These are phyloP conservation scores for Verticillium alfalfae DNA, from an alignment of 2,329 filamentous ascomycete species.

Conservation along the genomic window DNA sequence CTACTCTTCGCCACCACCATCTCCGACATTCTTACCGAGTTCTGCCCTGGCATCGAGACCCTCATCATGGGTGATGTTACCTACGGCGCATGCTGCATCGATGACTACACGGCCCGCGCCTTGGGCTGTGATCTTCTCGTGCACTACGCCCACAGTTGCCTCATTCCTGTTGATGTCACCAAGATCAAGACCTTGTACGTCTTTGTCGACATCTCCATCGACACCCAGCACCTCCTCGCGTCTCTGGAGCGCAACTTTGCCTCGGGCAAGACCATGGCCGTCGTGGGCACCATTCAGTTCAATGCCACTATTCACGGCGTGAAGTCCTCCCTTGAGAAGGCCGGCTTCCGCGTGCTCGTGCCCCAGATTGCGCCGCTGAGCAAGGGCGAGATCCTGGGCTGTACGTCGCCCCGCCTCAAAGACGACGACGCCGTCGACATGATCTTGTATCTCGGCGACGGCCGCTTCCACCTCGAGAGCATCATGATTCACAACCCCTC, in stretches of 20 bases:
- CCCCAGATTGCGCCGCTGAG: slow-evolving; percentile 90
- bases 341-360: slow-evolving; percentile 79
- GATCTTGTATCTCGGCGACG: slow-evolving; percentile 86
- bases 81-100: slow-evolving; percentile 97
- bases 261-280: slow-evolving; percentile 77
- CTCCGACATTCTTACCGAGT: slow-evolving; percentile 90
- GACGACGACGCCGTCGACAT: slow-evolving; percentile 60
- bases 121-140: slow-evolving; percentile 91
- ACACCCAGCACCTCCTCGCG: slow-evolving; percentile 78
- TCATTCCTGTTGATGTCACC: slow-evolving; percentile 94
- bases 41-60: slow-evolving; percentile 86
- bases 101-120: slow-evolving; percentile 93
- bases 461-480: slow-evolving; percentile 91
- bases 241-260: slow-evolving; percentile 86
- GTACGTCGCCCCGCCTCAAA: slow-evolving; percentile 74
- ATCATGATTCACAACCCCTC: slow-evolving; percentile 98
- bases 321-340: slow-evolving; percentile 68
- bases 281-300: slow-evolving; percentile 98
- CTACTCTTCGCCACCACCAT: slow-evolving; percentile 96
- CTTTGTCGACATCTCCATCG: slow-evolving; percentile 96
- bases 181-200: slow-evolving; percentile 97
- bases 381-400: slow-evolving; percentile 95
- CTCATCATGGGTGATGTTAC: slow-evolving; percentile 99
- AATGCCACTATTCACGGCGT: slow-evolving; percentile 93
- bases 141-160: slow-evolving; percentile 94